phyloP scores from a whole-genome alignment of 1,139 yeast species.

The Pichia sp. region DNA sequence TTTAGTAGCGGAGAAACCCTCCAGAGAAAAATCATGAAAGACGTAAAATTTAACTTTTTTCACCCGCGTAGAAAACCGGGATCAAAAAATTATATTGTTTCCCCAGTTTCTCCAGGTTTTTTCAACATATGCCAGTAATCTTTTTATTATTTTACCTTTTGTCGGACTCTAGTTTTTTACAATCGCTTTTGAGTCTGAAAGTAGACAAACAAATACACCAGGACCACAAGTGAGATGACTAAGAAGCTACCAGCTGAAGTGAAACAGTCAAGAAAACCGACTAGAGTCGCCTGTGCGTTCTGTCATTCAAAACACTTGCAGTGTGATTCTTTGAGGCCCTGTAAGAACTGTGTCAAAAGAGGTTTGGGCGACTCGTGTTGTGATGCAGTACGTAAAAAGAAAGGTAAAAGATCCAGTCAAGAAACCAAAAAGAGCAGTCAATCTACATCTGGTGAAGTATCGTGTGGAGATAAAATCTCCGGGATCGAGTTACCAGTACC shows the following conservation, averaged over 20 bases:
- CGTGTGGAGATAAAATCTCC: background rate
- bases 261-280: conserved; percentile 49
- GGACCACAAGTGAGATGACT: conserved; percentile 33
- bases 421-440: too few species aligned
- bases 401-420: conserved; percentile 16
- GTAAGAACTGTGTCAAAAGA: conserved; percentile 59
- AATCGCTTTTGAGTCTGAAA: too few species aligned
- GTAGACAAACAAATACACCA: too few species aligned
- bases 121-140: too few species aligned
- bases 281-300: conserved; percentile 59
- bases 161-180: too few species aligned
- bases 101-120: too few species aligned
- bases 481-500: background rate
- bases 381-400: conserved; percentile 53
- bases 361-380: conserved; percentile 43
- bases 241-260: conserved; percentile 46
- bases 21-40: too few species aligned
- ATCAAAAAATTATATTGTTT: too few species aligned
- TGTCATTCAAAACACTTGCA: conserved; percentile 69
- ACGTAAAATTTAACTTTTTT: too few species aligned
- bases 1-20: too few species aligned
- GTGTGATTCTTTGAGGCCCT: conserved; percentile 53
- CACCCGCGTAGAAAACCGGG: too few species aligned
- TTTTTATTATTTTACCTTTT: too few species aligned
- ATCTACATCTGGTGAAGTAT: background rate